Evolutionary conservation across 441 rosid species (phyloP).

Genomic region (Arabidopsis hybrid): DNA sequence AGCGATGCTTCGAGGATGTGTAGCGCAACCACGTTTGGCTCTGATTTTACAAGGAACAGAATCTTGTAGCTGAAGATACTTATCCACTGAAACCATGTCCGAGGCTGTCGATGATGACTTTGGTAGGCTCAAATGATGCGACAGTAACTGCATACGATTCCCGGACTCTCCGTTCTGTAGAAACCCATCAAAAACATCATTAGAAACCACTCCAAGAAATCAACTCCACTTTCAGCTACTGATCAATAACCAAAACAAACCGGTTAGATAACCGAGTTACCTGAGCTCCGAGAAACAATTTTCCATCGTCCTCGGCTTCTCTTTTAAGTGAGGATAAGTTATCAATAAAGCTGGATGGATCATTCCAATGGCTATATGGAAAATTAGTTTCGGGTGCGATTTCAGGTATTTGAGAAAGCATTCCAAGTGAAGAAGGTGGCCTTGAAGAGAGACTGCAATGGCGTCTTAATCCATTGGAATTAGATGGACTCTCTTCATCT

Average conservation of each 20-base stretch:
- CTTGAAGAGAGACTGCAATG: conserved; percentile 67
- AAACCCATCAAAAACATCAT: not conserved
- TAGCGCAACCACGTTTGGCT: conserved; percentile 97
- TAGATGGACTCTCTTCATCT: conserved; percentile 50
- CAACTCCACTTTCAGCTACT: not conserved
- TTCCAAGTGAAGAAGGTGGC: conserved; percentile 64
- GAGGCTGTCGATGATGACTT: conserved; percentile 63
- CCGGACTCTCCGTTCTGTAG: conserved; percentile 65
- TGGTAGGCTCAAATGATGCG: conserved; percentile 74
- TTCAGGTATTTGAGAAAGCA: conserved; percentile 70
- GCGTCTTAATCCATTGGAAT: conserved; percentile 54
- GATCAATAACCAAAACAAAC: conserved; percentile 17
- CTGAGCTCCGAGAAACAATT: conserved; percentile 40
- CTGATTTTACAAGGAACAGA: conserved; percentile 89
- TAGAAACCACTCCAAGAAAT: not conserved
- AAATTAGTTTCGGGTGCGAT: conserved; percentile 12
- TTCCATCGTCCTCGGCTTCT: conserved; percentile 43
- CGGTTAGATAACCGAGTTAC: conserved; percentile 30
- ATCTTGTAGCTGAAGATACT: conserved; percentile 72
- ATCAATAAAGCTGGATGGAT: conserved; percentile 42
- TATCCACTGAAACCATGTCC: conserved; percentile 57
- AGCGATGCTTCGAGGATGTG: conserved; percentile 98
- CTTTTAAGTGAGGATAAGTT: conserved; percentile 42
- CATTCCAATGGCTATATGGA: conserved; percentile 42
- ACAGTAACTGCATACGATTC: conserved; percentile 53